Evolutionary conservation across 2,329 filamentous ascomycete genomes (phyloP), one percentile per base, ranked within the genome.

Genomic region (Sclerotinia minor): DNA sequence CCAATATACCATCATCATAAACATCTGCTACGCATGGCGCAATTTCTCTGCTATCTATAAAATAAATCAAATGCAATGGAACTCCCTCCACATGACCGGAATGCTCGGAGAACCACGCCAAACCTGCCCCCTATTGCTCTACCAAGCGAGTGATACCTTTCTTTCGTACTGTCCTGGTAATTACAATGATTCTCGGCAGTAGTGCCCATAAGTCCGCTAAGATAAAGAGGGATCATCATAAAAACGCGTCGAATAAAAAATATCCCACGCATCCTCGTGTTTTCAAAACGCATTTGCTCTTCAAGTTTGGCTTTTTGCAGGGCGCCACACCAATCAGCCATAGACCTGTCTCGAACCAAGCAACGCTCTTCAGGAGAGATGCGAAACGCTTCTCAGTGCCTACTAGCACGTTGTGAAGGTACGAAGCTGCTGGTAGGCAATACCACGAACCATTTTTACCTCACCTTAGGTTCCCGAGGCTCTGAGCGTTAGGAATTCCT

Each of bases 381-480:
- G 21, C 59, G 44, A 3, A 38, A 29, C 1, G 2, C 13, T 61
- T 61, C 29, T 50, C 50, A 2, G 1, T 50, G 2, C 45, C 59
- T n/a, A 15, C 29, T 8, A 19, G 29, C 29, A 61, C 21, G 15
- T 24, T 19, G 2, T 3, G 3, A 21, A 61, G 29, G 59, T 50
- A 2, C 0, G 21, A 3, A 50, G 4, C 1, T 45, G n/a, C 45
- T 61, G 50, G 32, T 61, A 61, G 0, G 32, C 21, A 3, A 45
- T 21, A 4, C 44, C 59, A 13, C 59, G 59, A 1, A 35, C 59
- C 59, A 61, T 50, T n/a, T 38, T 61, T 5, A 61, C 59, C n/a
- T 61, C 59, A 29, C 13, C 59, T n/a, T 61, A 29, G 21, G 59
- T 61, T 4, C 24, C 32, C 2, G 0, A 26, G 59, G 59, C 45